Evolutionary conservation across 2,329 filamentous ascomycete species (phyloP).

Genomic region (Penicillium paneum): DNA sequence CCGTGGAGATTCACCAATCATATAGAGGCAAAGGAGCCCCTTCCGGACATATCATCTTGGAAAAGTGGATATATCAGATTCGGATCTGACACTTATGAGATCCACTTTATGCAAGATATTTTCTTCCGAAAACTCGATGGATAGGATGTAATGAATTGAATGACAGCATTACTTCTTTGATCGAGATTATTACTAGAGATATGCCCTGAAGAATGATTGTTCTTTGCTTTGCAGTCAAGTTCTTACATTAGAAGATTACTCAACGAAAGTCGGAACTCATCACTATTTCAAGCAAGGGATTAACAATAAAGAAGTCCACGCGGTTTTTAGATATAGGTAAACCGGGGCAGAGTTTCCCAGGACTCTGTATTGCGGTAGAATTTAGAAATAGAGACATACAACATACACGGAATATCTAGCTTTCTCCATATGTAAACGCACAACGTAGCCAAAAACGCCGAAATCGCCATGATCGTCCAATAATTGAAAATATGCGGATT

Average conservation of each 20-base stretch:
- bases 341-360: not conserved
- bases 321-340: not conserved
- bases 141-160: not conserved
- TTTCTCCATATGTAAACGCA: not conserved
- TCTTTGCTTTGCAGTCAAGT: not conserved
- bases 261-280: not conserved
- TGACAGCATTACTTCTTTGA: not conserved
- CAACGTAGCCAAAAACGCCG: not conserved
- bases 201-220: not conserved
- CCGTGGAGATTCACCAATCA: not conserved
- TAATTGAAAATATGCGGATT: not conserved
- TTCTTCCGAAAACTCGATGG: not conserved
- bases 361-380: not conserved
- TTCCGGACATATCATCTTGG: conserved; percentile 4
- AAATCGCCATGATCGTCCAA: conserved; percentile 6
- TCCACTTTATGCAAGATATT: conserved; percentile 1
- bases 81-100: not conserved
- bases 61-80: conserved; percentile 3
- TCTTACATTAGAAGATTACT: not conserved
- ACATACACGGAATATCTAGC: not conserved
- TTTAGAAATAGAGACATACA: not conserved
- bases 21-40: not conserved
- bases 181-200: not conserved
- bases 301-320: not conserved
- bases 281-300: not conserved